Evolutionary conservation across 2,329 filamentous ascomycete species (phyloP), one percentile per base, ranked within the genome.

Genomic region (Colletotrichum sp.): DNA sequence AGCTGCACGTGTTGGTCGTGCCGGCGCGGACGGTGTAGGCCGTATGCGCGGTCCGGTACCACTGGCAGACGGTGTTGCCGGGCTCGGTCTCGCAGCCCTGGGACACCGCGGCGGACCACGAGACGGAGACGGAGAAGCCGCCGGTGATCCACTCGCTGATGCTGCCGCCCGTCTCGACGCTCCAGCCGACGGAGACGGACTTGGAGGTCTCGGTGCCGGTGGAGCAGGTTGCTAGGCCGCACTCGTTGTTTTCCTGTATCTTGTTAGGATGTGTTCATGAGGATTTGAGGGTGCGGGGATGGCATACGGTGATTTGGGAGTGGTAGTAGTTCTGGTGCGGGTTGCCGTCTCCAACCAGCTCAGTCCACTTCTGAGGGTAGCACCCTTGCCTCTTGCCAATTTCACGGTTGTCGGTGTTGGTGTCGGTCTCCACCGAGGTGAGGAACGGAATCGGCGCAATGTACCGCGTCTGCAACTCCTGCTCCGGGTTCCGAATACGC

Each of bases 231-330:
- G 43, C 43, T 21, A 13, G 9, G 6, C 43, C n/a, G 43, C 43
- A 48, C n/a, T 48, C 43, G 10, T 48, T 48, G 43, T 48, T 48
- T 48, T 48, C 43, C 43, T 48, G 43, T 36, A 13, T 15, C 3
- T 15, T 4, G 3, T 34, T 34, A 34, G 32, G 0, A n/a, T 10
- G 18, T 43, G 0, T 8, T n/a, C 8, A 0, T 48, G 3, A 12
- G 9, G 1, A n/a, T 12, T n/a, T 10, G 8, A 43, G 5, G 38
- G 38, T n/a, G 9, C 5, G 5, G 8, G 8, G 5, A 5, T 5
- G 5, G 1, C 5, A n/a, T 48, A 48, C 43, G 2, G 43, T 48
- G n/a, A 21, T 21, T 21, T 48, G 43, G 6, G n/a, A 21, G 4
- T 48, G 43, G 4, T 52, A 52, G 43, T 52, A 52, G 43, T 52